These are phyloP conservation scores for Cyclocybe aegerita DNA, from an alignment of 768 basidiomycete genomes.

Conservation along the genomic window DNA sequence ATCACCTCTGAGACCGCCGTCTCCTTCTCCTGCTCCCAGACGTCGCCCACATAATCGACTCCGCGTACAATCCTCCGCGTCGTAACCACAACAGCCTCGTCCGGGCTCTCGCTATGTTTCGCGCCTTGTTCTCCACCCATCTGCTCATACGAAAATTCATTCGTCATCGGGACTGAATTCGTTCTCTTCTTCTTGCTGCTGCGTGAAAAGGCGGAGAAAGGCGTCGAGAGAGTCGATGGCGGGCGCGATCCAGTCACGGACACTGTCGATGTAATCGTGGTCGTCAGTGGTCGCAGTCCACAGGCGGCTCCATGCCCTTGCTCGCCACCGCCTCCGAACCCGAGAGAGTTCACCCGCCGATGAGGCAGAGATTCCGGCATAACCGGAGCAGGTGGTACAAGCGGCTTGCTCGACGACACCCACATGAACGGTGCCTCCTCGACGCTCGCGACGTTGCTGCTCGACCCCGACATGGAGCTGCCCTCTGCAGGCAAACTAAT, in stretches of 20 bases:
- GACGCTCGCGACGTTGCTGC: slow-evolving; percentile 8
- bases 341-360: slow-evolving; percentile 1
- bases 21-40: slow-evolving; percentile 12
- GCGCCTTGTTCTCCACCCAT: slow-evolving; percentile 1
- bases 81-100: slow-evolving; percentile 7
- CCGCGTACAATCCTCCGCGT: slow-evolving; percentile 5
- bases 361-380: slow-evolving; percentile 2
- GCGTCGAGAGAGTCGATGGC: slow-evolving; percentile 5
- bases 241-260: slow-evolving; percentile 3
- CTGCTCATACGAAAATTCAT: neutral
- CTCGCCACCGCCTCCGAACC: neutral
- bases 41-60: slow-evolving; percentile 8
- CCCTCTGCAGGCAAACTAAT: slow-evolving; percentile 5
- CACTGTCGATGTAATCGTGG: slow-evolving; percentile 8
- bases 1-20: slow-evolving; percentile 14
- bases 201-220: slow-evolving; percentile 7
- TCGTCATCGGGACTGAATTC: neutral
- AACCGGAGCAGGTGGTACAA: slow-evolving; percentile 10
- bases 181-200: slow-evolving; percentile 10
- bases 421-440: slow-evolving; percentile 20
- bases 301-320: neutral
- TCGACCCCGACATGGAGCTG: slow-evolving; percentile 7
- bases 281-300: neutral
- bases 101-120: slow-evolving; percentile 1
- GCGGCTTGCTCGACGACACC: slow-evolving; percentile 15